Base-by-base conservation (phyloP, 2,329 filamentous ascomycete genomes). In the Phoma sp. region DNA sequence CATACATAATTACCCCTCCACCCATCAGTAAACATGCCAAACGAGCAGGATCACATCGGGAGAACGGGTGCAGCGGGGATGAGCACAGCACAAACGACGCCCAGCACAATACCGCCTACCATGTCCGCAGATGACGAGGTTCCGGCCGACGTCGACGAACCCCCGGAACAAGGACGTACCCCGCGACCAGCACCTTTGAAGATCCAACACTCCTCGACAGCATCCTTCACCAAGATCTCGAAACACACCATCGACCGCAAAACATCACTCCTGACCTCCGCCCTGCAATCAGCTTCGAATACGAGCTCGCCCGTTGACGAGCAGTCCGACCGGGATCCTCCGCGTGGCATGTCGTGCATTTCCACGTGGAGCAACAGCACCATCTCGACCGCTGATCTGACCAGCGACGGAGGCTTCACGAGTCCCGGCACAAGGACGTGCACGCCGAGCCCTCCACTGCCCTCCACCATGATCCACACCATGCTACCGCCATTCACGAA, bases 361-460 rank as follows among this genome's bases (percentile, higher is more conserved):
- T 93, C 90, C 56, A 87, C 89, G 65, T 89, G 87, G 72, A 96
- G 91, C 80, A 93, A 88, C 69, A 80, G 87, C 62, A 96, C 92
- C 77, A 78, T 89, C 55, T 96, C 93, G 1, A 96, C 92, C 3
- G 90, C 90, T 30, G 93, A 97, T 61, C 82, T 98, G 52, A 97
- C 92, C n/a, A 97, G 93, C 75, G 95, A 97, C 68, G 95, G 91
- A 53, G 93, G 91, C 54, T 79, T 96, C 54, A 96, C 93, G 15
- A 97, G 92, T 67, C 92, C 93, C 34, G 89, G 76, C 25, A 76
- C 91, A n/a, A 83, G 92, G 50, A 91, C 91, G 29, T 92, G 86
- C 73, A 93, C 92, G 0, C 92, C 93, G 1, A 98, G 93, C 69
- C 93, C 95, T 15, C 92, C 92, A n/a, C 81, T 88, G 2, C 86